Base-by-base conservation (phyloP, 2,329 filamentous ascomycete species). In the Sphaerostilbella broomeana region DNA sequence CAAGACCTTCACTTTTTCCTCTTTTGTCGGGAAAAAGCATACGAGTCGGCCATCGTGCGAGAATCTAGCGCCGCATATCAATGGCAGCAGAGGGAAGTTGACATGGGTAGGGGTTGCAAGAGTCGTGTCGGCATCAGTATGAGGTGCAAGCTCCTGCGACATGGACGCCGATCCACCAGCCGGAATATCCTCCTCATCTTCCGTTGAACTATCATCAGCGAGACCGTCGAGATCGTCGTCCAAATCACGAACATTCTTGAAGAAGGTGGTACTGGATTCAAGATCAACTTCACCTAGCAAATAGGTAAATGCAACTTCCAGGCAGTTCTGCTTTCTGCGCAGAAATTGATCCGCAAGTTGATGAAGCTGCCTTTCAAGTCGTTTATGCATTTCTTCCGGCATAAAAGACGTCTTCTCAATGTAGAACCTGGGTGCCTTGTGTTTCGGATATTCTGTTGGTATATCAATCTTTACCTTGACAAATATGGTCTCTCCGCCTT, bases 131-230 rank as follows among this genome's bases (percentile, higher is more conserved):
- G 69, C 63, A 34, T 77, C 73, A 16, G 64, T 66, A 44, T 71
- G 76, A 7, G 69, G 67, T 29, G 67, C 69, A 16, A 81, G 63
- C 47, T 81, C 77, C 47, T 79, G 76, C 6, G 77, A 80, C 72
- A 81, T 75, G 38, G 73, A 71, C 10, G 69, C 72, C 7, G 72
- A 75, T 13, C 69, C 71, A 4, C 71, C 70, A 2, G 69, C 56
- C 1, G 69, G 68, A 9, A 74, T 72, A 17, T 72, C 67, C 31
- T 67, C 67, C 26, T 88, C 85, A 16, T 89, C 86, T 48, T 89
- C 85, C 51, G 85, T 94, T 3, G 87, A 95, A 49, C 86, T 90
- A 48, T 92, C 86, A 42, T 85, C 84, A 20, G 68, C 72, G 24
- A 79, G 59, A 3, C 64, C 75, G 43, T 72, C 74, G 5, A 75